Conservation (phyloP, 495 filamentous ascomycete species). For the Aspergillus sclerotiicarbonarius region DNA sequence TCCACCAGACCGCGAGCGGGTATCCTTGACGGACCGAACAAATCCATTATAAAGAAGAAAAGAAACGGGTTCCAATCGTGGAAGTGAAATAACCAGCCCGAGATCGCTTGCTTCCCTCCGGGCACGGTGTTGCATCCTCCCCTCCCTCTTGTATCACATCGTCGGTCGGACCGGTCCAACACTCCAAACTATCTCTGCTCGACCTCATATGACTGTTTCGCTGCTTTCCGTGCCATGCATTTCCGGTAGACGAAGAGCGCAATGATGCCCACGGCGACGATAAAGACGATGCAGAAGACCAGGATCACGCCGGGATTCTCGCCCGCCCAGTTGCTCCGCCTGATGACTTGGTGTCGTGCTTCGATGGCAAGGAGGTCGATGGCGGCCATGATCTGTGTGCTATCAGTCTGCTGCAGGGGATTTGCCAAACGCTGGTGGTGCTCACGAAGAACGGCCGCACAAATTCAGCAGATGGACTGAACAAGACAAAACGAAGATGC, state of each 20-base stretch:
- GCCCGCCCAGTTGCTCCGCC: slow-evolving; percentile 49
- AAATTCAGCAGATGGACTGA: background rate
- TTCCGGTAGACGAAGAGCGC: slow-evolving; percentile 45
- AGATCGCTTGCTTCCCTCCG: background rate
- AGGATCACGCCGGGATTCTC: slow-evolving; percentile 51
- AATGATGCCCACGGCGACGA: slow-evolving; percentile 43
- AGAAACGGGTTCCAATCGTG: background rate
- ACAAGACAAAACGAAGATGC: background rate
- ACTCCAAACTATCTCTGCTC: background rate
- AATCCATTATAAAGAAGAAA: background rate
- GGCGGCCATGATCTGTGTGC: slow-evolving; percentile 34
- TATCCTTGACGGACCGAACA: background rate
- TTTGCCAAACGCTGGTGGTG: background rate
- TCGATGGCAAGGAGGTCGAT: slow-evolving; percentile 27
- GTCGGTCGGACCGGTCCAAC: too few relatives aligned
- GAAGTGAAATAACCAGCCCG: background rate
- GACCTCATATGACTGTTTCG: slow-evolving; percentile 27
- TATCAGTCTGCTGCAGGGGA: background rate
- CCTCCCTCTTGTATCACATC: background rate
- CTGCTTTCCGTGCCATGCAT: slow-evolving; percentile 35
- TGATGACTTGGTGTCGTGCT: slow-evolving; percentile 23
- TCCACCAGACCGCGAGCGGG: background rate
- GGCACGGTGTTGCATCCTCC: background rate
- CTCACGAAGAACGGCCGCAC: slow-evolving; percentile 1
- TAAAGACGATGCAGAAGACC: slow-evolving; percentile 54